Base-by-base conservation (phyloP, 2,329 filamentous ascomycete genomes). In the Cucurbitaria berberidis region DNA sequence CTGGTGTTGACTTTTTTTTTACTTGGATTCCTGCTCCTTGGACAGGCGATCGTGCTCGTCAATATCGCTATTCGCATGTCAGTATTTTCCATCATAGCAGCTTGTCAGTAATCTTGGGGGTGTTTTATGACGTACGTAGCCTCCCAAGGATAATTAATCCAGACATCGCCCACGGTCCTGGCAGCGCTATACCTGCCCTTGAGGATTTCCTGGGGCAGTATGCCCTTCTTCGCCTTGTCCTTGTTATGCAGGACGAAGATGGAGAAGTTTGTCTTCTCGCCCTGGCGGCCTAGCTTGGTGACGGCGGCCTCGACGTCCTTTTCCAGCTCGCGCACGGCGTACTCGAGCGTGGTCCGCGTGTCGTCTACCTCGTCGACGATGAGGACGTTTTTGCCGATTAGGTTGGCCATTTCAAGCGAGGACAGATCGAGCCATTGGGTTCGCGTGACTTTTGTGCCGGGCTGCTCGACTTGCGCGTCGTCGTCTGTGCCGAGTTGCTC, bases 91-190 rank as follows among this genome's bases (percentile, higher is more conserved):
- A 5, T n/a, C 5, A n/a, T n/a, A n/a, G n/a, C n/a, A n/a, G n/a
- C n/a, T n/a, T n/a, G n/a, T n/a, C n/a, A n/a, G n/a, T n/a, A n/a
- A n/a, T n/a, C n/a, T n/a, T n/a, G n/a, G n/a, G n/a, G n/a, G n/a
- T n/a, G n/a, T n/a, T n/a, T n/a, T n/a, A 3, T 3, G 26, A 79
- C 82, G 50, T 79, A 86, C 82, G 79, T 89, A 38, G 95, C 95
- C 81, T 98, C 95, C 95, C 95, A 99, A 15, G 95, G 95, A 79
- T 99, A 99, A 83, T 91, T 96, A 75, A 98, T 98, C 95, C 95
- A 99, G 62, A 92, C 88, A 77, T 99, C 93, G n/a, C 84, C 85
- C 27, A 96, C 90, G 5, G 93, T 98, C 72, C 89, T 82, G 19
- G 95, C 91, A 19, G 95, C 95, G 63, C 89, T 77, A 78, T 99